These are phyloP conservation scores for Pseudogymnoascus pannorum DNA, from an alignment of 2,329 filamentous ascomycete genomes.

Conservation along the genomic window DNA sequence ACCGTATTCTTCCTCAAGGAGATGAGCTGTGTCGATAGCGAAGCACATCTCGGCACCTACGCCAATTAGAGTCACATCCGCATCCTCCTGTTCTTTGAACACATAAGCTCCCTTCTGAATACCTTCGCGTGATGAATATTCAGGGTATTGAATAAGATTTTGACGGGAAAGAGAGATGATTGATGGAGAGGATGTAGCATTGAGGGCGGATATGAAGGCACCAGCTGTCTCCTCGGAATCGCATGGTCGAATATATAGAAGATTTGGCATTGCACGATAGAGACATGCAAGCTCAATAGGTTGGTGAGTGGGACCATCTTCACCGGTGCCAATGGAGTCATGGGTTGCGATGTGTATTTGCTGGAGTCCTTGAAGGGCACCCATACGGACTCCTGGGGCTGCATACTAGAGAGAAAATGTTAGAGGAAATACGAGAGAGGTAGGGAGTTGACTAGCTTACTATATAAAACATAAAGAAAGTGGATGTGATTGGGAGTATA, in stretches of 20 bases:
- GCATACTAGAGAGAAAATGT: slow-evolving; percentile 34
- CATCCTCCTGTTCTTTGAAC: slow-evolving; percentile 37
- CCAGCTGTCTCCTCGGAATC: slow-evolving; percentile 52
- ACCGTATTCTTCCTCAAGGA: slow-evolving; percentile 31
- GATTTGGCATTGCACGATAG: slow-evolving; percentile 56
- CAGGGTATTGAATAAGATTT: slow-evolving; percentile 34
- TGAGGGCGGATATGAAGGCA: slow-evolving; percentile 44
- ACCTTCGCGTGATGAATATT: slow-evolving; percentile 34
- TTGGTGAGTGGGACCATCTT: slow-evolving; percentile 45
- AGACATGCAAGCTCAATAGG: slow-evolving; percentile 38
- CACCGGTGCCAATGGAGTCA: slow-evolving; percentile 51
- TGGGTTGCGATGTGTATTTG: slow-evolving; percentile 55
- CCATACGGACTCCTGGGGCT: slow-evolving; percentile 53
- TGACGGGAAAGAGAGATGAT: slow-evolving; percentile 45
- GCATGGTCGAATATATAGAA: slow-evolving; percentile 52
- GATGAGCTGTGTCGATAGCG: slow-evolving; percentile 36
- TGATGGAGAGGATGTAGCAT: slow-evolving; percentile 34
- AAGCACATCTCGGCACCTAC: slow-evolving; percentile 35
- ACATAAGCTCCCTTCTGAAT: slow-evolving; percentile 41
- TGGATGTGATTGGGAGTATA: slow-evolving; percentile 49
- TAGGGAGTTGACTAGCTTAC: background rate
- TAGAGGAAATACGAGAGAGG: background rate
- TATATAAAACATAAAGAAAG: slow-evolving; percentile 58
- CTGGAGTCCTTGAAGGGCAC: slow-evolving; percentile 47
- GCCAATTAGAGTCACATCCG: slow-evolving; percentile 39